Evolutionary conservation across 768 basidiomycete species (phyloP), one percentile per base, ranked within the genome.

Genomic region (Plicaturopsis crispa): DNA sequence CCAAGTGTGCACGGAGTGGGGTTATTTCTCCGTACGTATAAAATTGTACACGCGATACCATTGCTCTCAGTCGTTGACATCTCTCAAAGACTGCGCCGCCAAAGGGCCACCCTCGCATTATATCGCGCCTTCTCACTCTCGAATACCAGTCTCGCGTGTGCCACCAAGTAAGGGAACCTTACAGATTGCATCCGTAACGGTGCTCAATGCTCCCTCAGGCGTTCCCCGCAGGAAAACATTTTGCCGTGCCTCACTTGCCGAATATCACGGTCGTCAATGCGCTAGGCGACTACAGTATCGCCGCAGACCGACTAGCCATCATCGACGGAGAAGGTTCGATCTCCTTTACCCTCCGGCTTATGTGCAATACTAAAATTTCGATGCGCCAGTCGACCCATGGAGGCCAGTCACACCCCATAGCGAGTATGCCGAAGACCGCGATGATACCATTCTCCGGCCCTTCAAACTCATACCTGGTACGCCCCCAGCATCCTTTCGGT

Each of bases 1-100:
- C 71, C 92, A 89, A 61, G 86, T 90, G 37, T 92, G 90, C 65
- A 91, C 88, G 0, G 76, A 94, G 51, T 97, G 94, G 94, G 94
- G 92, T 2, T 99, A 89, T 59, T 92, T 94, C 56, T 79, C 70
- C 21, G 88, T 85, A 48, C 23, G 75, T 53, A 17, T 34, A 30
- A 39, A 19, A 39, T 31, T 22, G 12, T 33, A 11, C 24, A 20
- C 11, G 19, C 5, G n/a, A 17, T 41, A 17, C 6, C 20, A 16
- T 13, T 24, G 18, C 23, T 21, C 20, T 13, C 14, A 7, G 3
- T 28, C 24, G 13, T 22, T 18, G 18, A 22, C 37, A 10, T 19
- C 17, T 8, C 16, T 1, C n/a, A n/a, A 38, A 89, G 84, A 80
- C 82, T 10, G 73, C 85, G 2, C 87, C 87, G 3, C 84, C 83